Percentiles rank a stretch among this genome's conserved stretches.
phyloP scores from a whole-genome alignment of 331 rosid genomes.

The Phaseolus coccineus region DNA sequence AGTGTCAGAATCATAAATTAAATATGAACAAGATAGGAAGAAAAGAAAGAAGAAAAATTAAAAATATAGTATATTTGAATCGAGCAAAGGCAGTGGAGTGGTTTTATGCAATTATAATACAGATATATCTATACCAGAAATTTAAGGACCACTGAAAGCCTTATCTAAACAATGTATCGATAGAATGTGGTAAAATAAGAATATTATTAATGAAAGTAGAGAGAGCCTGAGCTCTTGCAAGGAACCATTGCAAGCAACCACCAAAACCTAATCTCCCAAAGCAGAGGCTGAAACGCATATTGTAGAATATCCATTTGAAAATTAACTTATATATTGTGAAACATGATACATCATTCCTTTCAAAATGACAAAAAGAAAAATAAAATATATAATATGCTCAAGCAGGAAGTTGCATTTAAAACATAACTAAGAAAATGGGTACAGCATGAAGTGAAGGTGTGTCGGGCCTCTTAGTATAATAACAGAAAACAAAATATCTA shows the following conservation, averaged over 20 bases:
- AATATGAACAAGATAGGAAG: constrained; percentile 20
- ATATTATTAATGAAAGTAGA: not conserved
- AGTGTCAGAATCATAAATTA: constrained; percentile 19
- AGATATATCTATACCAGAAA: not conserved
- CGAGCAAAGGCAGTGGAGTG: not conserved
- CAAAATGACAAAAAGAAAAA: not conserved
- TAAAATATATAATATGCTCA: not conserved
- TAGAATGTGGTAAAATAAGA: not conserved
- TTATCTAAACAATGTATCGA: not conserved
- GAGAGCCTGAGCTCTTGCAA: not conserved
- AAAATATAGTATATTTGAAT: not conserved
- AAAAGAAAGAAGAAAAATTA: not conserved
- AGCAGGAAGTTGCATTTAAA: not conserved
- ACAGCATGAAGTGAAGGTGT: not conserved
- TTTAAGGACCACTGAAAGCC: not conserved
- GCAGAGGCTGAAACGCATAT: not conserved
- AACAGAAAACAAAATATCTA: not conserved
- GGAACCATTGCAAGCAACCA: not conserved
- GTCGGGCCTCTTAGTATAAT: not conserved
- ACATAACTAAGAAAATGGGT: not conserved
- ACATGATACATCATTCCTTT: not conserved
- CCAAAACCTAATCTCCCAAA: not conserved
- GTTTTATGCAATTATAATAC: constrained; percentile 13
- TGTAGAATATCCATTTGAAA: not conserved
- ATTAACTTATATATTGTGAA: not conserved